Percentiles rank a stretch among this genome's conserved stretches.
Evolutionary conservation across 2,329 filamentous ascomycete species (phyloP).

Genomic region (Gaeumannomyces sp.): DNA sequence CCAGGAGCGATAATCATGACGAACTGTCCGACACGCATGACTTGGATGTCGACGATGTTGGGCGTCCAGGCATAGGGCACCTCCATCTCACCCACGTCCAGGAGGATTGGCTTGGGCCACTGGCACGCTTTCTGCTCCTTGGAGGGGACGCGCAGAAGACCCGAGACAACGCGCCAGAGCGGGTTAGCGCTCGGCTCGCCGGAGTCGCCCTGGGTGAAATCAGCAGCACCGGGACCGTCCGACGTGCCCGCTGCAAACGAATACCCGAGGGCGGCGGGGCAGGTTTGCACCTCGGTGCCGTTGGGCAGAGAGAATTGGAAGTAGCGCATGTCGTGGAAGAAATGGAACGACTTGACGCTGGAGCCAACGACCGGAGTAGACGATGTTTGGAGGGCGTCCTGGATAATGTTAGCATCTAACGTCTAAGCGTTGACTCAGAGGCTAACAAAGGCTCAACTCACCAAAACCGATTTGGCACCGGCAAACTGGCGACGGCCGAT

Average conservation of each 20-base stretch:
- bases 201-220: conserved; percentile 81
- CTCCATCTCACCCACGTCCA: conserved; percentile 75
- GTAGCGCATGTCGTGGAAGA: conserved; percentile 74
- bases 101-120: conserved; percentile 71
- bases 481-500: conserved; percentile 67
- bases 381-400: conserved; percentile 44
- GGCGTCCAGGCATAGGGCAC: conserved; percentile 78
- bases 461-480: conserved; percentile 43
- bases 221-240: conserved; percentile 84
- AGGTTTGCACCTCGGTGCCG: conserved; percentile 63
- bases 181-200: conserved; percentile 64
- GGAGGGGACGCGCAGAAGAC: conserved; percentile 62
- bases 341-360: conserved; percentile 75
- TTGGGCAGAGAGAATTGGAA: conserved; percentile 71
- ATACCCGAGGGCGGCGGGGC: conserved; percentile 82
- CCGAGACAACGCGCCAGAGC: conserved; percentile 70
- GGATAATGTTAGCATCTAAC: conserved; percentile 25
- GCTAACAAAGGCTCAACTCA: conserved; percentile 19
- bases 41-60: conserved; percentile 83
- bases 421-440: too few species aligned
- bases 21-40: conserved; percentile 75
- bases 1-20: conserved; percentile 80
- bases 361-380: conserved; percentile 52
- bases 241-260: conserved; percentile 90
- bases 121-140: conserved; percentile 69